Base-by-base conservation (phyloP, 805 yeast species). In the Candida qinlingensis region DNA sequence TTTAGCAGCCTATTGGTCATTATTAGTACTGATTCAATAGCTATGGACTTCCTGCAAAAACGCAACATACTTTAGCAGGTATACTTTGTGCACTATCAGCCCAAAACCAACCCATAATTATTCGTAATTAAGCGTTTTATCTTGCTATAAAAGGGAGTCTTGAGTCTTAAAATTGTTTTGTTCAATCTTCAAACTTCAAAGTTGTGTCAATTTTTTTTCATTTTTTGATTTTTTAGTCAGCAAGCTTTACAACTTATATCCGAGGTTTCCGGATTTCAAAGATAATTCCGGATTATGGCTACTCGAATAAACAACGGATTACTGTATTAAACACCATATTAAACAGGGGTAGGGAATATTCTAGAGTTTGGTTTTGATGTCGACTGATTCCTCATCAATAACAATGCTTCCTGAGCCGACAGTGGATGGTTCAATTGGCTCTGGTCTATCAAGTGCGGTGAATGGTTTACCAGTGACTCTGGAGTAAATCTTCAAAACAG, bases 51-150 rank as follows among this genome's bases (percentile, higher is more conserved):
- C 3, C 19, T 19, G 19, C 19, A 19, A 19, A 19, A 19, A 19
- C 19, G 19, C 19, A 19, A 19, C 19, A 19, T 19, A 19, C 19
- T 19, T 47, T 26, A 9, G 36, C 33, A 7, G 42, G 26, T 34
- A 42, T 31, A 19, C 26, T 30, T 31, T 46, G 52, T 25, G 53
- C 51, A 26, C 48, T 47, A 46, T 74, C 80, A 40, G 92, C 85
- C 96, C 96, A 89, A 64, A 89, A 87, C 88, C 94, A 87, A 56
- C 96, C 96, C 96, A 87, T 87, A 7, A 33, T 65, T 13, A 28
- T 10, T 34, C 13, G 4, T n/a, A 11, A 12, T 3, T 9, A 31
- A 11, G 8, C 34, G 34, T 3, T 27, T 29, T 4, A n/a, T 5
- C 13, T 39, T n/a, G 34, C 26, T 39, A 19, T 19, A 19, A 19